Conservation (phyloP, 352 stramenopile genomes). For the Globisporangium emineosum region DNA sequence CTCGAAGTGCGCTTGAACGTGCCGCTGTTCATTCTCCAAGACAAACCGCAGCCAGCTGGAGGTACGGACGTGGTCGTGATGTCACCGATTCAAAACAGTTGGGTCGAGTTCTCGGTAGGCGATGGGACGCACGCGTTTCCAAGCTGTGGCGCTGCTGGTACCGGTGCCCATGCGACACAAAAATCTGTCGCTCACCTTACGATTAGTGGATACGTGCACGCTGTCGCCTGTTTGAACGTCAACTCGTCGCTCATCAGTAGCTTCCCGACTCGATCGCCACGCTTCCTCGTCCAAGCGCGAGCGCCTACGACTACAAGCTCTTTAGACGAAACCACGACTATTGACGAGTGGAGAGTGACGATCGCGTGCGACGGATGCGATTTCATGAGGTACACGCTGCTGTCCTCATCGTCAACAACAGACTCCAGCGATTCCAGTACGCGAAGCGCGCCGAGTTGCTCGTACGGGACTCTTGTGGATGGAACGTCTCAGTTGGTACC, state of each 20-base stretch:
- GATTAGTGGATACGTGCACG: constrained; percentile 51
- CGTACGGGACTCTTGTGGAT: constrained; percentile 27
- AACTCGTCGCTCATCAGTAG: constrained; percentile 36
- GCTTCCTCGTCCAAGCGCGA: constrained; percentile 42
- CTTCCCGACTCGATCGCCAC: constrained; percentile 40
- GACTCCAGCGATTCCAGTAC: neutral
- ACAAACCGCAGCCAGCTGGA: neutral
- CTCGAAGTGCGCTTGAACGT: constrained; percentile 54
- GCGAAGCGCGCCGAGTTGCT: constrained; percentile 35
- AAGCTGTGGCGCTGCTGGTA: constrained; percentile 21
- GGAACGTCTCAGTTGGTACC: constrained; percentile 15
- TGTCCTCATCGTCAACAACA: constrained; percentile 15
- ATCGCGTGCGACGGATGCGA: constrained; percentile 35
- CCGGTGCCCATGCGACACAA: constrained; percentile 2
- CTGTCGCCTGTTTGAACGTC: constrained; percentile 40
- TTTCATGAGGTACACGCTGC: constrained; percentile 48
- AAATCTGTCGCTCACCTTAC: constrained; percentile 19
- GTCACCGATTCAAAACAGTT: constrained; percentile 43
- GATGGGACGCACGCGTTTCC: constrained; percentile 63
- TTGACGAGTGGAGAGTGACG: constrained; percentile 40
- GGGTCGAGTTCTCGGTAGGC: constrained; percentile 39
- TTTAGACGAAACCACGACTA: constrained; percentile 23
- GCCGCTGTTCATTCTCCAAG: constrained; percentile 26
- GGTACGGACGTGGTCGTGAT: constrained; percentile 28
- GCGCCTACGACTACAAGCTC: constrained; percentile 28